Conservation (phyloP, 179 eudicot genomes). For the Gypsophila paniculata region DNA sequence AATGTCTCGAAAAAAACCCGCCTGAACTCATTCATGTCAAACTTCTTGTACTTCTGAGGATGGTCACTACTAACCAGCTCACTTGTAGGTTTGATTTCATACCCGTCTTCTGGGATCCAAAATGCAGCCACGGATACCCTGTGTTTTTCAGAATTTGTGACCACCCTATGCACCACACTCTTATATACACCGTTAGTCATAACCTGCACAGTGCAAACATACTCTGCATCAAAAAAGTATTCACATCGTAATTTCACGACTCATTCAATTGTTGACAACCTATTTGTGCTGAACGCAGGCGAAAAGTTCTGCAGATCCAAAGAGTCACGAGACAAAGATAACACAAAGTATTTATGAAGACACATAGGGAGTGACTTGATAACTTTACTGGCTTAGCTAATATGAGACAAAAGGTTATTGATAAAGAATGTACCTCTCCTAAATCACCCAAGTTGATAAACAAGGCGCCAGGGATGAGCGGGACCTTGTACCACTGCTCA, state of each 20-base stretch:
- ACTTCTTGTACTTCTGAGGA: slow-evolving; percentile 41
- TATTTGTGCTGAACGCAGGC: no score
- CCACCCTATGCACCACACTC: slow-evolving; percentile 49
- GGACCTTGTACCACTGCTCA: slow-evolving; percentile 43
- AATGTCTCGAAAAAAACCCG: slow-evolving; percentile 23
- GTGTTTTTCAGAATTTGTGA: slow-evolving; percentile 35
- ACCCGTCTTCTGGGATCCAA: slow-evolving; percentile 37
- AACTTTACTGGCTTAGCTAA: not conserved
- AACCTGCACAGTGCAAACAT: slow-evolving; percentile 26
- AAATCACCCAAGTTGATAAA: slow-evolving; percentile 43
- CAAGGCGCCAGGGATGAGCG: slow-evolving; percentile 33
- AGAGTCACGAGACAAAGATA: no score
- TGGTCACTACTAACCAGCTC: slow-evolving; percentile 32
- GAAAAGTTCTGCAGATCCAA: no score
- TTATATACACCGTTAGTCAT: slow-evolving; percentile 51
- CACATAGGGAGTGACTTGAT: not conserved
- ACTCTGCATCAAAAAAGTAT: not conserved
- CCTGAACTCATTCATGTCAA: slow-evolving; percentile 29
- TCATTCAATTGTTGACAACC: no score
- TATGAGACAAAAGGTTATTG: not conserved
- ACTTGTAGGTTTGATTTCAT: slow-evolving; percentile 41
- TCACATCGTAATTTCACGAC: not conserved
- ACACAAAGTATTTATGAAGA: not conserved
- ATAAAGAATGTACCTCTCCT: slow-evolving; percentile 35
- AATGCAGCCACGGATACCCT: slow-evolving; percentile 50